These are phyloP conservation scores for Herpetomonas tarakana DNA, from an alignment of 208 protist species.

Conservation along the genomic window DNA sequence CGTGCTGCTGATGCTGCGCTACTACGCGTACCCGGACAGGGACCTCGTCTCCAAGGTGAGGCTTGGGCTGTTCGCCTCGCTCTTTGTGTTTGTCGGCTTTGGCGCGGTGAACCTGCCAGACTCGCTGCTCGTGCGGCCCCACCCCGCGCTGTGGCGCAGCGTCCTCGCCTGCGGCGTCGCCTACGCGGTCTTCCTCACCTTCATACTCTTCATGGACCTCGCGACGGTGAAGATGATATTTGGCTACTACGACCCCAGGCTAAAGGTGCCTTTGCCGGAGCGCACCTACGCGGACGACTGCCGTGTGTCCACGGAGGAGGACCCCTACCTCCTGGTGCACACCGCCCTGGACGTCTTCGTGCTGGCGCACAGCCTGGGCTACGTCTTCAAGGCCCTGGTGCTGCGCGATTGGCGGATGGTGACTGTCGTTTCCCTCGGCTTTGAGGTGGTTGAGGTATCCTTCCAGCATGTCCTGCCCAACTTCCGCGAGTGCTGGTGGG, in stretches of 20 bases:
- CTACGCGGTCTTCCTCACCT: constrained; percentile 91
- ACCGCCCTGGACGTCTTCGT: constrained; percentile 94
- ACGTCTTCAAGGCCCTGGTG: constrained; percentile 93
- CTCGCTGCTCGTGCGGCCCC: constrained; percentile 92
- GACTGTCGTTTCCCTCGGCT: constrained; percentile 84
- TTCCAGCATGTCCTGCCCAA: constrained; percentile 95
- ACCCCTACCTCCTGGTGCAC: constrained; percentile 72
- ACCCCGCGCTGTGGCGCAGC: constrained; percentile 94
- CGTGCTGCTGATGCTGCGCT: constrained; percentile 55
- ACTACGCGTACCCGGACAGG: constrained; percentile 49
- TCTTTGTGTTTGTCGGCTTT: constrained; percentile 87
- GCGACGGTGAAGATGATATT: constrained; percentile 52
- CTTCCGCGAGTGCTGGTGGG: constrained; percentile 99
- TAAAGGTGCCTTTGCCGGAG: constrained; percentile 78
- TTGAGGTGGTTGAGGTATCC: constrained; percentile 95
- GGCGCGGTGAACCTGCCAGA: constrained; percentile 90
- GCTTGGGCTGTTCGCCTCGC: constrained; percentile 61
- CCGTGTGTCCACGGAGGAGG: constrained; percentile 81
- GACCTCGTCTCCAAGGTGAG: constrained; percentile 49
- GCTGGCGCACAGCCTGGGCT: constrained; percentile 93
- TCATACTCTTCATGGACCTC: constrained; percentile 91
- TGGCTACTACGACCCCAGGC: constrained; percentile 76
- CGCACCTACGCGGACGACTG: constrained; percentile 93
- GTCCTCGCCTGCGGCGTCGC: constrained; percentile 90
- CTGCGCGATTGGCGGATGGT: constrained; percentile 91